Conservation (phyloP, 2,329 filamentous ascomycete genomes). For the Aspergillus sp. region DNA sequence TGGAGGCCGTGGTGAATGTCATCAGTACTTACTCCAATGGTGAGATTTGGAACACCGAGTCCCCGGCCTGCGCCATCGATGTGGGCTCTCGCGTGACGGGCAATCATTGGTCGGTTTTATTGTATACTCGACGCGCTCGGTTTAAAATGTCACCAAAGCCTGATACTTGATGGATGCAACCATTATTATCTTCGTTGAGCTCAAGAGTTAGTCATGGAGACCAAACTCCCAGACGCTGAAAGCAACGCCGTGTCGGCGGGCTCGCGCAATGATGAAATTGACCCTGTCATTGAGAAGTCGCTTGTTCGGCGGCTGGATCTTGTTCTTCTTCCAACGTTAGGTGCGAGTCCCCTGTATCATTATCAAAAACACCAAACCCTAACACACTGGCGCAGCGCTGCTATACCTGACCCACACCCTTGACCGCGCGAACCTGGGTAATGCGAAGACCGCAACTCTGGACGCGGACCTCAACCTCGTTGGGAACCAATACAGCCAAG, state of each 20-base stretch:
- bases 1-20: background rate
- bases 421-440: constrained; percentile 8
- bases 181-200: background rate
- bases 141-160: background rate
- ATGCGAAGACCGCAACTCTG: constrained; percentile 6
- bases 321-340: background rate
- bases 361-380: background rate
- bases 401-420: constrained; percentile 6
- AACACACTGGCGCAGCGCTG: background rate
- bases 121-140: background rate
- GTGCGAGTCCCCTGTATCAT: background rate
- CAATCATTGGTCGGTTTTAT: background rate
- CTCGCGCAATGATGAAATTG: background rate
- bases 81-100: background rate
- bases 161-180: background rate
- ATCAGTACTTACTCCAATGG: background rate
- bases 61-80: background rate
- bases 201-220: background rate
- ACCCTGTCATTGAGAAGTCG: background rate
- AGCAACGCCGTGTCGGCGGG: background rate
- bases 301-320: background rate
- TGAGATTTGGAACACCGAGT: background rate
- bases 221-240: background rate
- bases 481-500: constrained; percentile 3
- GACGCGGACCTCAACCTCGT: constrained; percentile 1